Evolutionary conservation across 139 green algal genomes (phyloP).

Genomic region (Coccomyxa sp.): DNA sequence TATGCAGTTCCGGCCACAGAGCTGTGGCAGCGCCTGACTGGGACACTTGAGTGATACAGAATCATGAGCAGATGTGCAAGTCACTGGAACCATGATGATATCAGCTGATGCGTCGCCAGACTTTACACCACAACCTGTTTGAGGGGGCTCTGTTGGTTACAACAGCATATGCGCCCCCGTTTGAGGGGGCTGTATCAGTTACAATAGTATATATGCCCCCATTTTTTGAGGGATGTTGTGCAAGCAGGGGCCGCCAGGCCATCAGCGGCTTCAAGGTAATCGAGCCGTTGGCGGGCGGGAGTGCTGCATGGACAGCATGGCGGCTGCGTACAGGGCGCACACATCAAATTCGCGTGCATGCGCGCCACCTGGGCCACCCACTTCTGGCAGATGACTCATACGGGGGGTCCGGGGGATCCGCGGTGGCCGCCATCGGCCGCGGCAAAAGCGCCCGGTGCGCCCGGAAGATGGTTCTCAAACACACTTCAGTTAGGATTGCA

Average conservation of each 20-base stretch:
- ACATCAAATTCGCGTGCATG: slow-evolving; percentile 93
- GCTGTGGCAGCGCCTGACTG: too few relatives aligned
- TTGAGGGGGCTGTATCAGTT: too few relatives aligned
- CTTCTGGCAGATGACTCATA: slow-evolving; percentile 90
- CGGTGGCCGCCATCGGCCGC: slow-evolving; percentile 6
- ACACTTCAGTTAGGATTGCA: background rate
- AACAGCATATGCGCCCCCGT: too few relatives aligned
- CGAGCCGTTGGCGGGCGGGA: slow-evolving; percentile 60
- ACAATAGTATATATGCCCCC: too few relatives aligned
- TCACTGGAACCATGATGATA: too few relatives aligned
- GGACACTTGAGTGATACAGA: too few relatives aligned
- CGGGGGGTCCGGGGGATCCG: slow-evolving; percentile 39
- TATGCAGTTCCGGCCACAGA: too few relatives aligned
- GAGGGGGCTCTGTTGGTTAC: too few relatives aligned
- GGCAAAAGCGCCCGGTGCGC: slow-evolving; percentile 8
- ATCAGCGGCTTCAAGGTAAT: slow-evolving; percentile 75
- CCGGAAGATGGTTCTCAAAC: background rate
- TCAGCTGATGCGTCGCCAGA: too few relatives aligned
- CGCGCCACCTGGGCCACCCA: slow-evolving; percentile 76
- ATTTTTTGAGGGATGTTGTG: too few relatives aligned
- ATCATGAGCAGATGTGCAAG: too few relatives aligned
- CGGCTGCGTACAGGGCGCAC: slow-evolving; percentile 90
- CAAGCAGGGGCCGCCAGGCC: slow-evolving; percentile 49
- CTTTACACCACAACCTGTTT: too few relatives aligned
- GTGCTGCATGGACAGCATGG: slow-evolving; percentile 83